Percentiles rank a stretch among this genome's conserved stretches.
Evolutionary conservation across 495 filamentous ascomycete genomes (phyloP).

Genomic region (Podospora conica): DNA sequence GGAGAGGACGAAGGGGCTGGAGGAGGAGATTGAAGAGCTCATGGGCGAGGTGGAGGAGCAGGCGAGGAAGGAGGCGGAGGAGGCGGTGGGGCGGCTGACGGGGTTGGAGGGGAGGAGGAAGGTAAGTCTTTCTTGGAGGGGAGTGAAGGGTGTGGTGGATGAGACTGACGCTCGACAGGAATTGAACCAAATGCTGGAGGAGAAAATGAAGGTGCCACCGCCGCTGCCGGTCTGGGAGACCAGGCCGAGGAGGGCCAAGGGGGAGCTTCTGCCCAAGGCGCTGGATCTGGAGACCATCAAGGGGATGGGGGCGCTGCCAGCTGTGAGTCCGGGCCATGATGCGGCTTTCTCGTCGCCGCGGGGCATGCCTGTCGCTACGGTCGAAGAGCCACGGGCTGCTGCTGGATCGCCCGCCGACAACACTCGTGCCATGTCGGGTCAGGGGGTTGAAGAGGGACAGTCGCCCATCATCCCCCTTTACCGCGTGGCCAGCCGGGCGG

Average conservation of each 20-base stretch:
- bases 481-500: neutral
- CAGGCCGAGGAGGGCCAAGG: neutral
- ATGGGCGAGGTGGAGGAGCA: constrained; percentile 28
- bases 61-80: constrained; percentile 16
- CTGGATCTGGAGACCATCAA: neutral
- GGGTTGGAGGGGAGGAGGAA: constrained; percentile 29
- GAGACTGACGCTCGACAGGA: neutral
- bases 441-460: neutral
- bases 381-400: neutral
- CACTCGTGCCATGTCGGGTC: neutral
- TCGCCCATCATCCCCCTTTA: neutral
- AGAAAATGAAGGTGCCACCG: neutral
- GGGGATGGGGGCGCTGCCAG: neutral
- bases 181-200: neutral
- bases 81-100: constrained; percentile 23
- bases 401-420: too few species aligned
- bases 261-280: neutral
- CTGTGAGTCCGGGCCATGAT: neutral
- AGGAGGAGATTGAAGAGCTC: constrained; percentile 25
- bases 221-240: neutral
- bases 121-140: constrained; percentile 12
- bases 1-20: constrained; percentile 18
- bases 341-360: neutral
- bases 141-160: neutral
- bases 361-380: neutral